Evolutionary conservation across 495 filamentous ascomycete species (phyloP), one percentile per base, ranked within the genome.

Genomic region (Podospora conica): DNA sequence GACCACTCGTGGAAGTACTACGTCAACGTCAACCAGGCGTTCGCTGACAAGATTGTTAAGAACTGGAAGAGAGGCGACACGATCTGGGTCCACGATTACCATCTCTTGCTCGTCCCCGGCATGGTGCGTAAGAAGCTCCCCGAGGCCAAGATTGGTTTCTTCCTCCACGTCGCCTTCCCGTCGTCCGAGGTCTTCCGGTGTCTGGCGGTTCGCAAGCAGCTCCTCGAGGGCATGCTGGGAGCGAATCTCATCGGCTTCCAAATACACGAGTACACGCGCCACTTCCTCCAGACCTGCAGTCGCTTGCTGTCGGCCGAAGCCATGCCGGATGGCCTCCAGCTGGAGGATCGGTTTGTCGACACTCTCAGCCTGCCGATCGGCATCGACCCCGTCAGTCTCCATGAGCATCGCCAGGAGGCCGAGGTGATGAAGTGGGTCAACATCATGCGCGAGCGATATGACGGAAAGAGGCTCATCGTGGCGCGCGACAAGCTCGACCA

Each of bases 1-100:
- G 93, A 97, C 72, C 93, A 97, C 70, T 96, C 92, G 2, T 97
- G 92, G 92, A 85, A 91, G 70, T 96, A 91, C 77, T 97, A 97
- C 72, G 89, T 91, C 64, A 91, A 89, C 53, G 80, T 96, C 70
- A 96, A 96, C 78, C 88, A 93, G 75, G 91, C 88, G 3, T 96
- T 96, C 75, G 93, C 93, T 6, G 89, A 97, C 70, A 88, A 87
- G 70, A 92, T 96, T 61, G 85, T 95, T 29, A 88, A 88, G 76
- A 90, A 91, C 76, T 97, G 93, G 86, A 96, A 96, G 77, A 86
- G 88, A 5, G 92, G 91, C 25, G 93, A 97, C 75, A 85, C 87
- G 40, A 90, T 97, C 65, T 97, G 93, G 93, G 81, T 97, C 65
- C 91, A 97, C 75, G 93, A 97, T 74, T 97, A 97, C 72, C 93